Conservation (phyloP, 345 rosid genomes). For the Pistacia atlantica region DNA sequence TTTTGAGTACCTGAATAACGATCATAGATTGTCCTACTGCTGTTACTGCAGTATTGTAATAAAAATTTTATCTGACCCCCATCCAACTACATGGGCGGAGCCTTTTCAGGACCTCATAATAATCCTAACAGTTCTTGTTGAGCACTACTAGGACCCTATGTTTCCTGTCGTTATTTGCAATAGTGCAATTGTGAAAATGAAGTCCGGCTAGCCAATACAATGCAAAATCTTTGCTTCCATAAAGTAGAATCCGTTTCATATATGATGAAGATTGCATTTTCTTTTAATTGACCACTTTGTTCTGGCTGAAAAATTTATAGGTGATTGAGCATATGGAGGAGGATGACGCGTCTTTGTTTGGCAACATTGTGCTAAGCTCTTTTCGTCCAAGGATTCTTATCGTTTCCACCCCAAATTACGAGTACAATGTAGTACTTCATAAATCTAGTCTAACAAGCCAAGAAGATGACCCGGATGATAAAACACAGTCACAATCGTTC, state of each 20-base stretch:
- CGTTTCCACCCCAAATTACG: constrained; percentile 94
- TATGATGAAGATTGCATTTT: not conserved
- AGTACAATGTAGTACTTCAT: constrained; percentile 86
- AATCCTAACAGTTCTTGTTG: not conserved
- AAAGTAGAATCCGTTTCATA: not conserved
- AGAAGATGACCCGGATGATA: constrained; percentile 62
- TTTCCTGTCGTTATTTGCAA: no score
- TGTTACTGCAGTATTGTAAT: not conserved
- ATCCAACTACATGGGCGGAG: not conserved
- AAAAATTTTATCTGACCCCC: not conserved
- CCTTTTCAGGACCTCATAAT: no score
- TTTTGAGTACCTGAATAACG: not conserved
- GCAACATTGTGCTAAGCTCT: constrained; percentile 58
- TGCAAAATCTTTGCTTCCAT: not conserved
- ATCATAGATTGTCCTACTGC: not conserved
- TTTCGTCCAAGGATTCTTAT: constrained; percentile 69
- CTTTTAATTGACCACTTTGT: not conserved
- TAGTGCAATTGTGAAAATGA: not conserved
- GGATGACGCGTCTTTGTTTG: constrained; percentile 71
- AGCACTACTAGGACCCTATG: not conserved
- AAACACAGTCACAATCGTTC: constrained; percentile 44
- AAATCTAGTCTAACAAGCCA: constrained; percentile 38
- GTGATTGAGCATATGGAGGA: constrained; percentile 99
- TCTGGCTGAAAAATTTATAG: constrained; percentile 32
- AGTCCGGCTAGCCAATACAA: not conserved